Evolutionary conservation across 2,329 filamentous ascomycete genomes (phyloP).

Genomic region (Trichoderma sp.): DNA sequence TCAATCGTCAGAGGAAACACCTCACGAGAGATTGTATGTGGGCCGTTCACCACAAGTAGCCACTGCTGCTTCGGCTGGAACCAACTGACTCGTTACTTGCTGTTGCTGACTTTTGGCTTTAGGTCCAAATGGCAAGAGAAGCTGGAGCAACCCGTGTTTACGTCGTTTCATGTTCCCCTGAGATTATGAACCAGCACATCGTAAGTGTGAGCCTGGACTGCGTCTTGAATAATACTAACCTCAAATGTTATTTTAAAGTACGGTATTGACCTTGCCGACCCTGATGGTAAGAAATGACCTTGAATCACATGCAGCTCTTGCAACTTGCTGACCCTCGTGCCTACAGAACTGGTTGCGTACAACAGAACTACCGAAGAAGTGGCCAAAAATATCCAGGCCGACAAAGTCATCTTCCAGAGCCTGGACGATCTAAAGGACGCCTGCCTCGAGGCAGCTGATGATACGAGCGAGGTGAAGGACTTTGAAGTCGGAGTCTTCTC

Average conservation of each 20-base stretch:
- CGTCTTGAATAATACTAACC: background rate
- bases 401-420: conserved; percentile 54
- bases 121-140: conserved; percentile 70
- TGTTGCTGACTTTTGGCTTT: background rate
- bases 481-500: conserved; percentile 94
- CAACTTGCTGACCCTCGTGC: background rate
- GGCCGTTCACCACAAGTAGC: background rate
- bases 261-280: conserved; percentile 47
- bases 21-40: conserved; percentile 26
- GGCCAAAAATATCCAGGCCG: conserved; percentile 38
- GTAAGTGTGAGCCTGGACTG: conserved; percentile 47
- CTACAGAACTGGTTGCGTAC: conserved; percentile 42
- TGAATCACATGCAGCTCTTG: conserved; percentile 2
- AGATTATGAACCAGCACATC: conserved; percentile 82
- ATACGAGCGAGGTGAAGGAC: conserved; percentile 50
- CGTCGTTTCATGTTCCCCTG: conserved; percentile 78
- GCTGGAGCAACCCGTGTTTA: conserved; percentile 78
- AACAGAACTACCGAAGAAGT: conserved; percentile 40
- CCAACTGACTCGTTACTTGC: fast-evolving
- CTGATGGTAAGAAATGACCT: conserved; percentile 27
- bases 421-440: conserved; percentile 77
- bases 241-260: conserved; percentile 30
- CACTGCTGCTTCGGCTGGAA: background rate
- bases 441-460: conserved; percentile 67
- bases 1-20: conserved; percentile 34